These are phyloP conservation scores for Ziziphus jujuba DNA, from an alignment of 306 rosid species.

Conservation along the genomic window DNA sequence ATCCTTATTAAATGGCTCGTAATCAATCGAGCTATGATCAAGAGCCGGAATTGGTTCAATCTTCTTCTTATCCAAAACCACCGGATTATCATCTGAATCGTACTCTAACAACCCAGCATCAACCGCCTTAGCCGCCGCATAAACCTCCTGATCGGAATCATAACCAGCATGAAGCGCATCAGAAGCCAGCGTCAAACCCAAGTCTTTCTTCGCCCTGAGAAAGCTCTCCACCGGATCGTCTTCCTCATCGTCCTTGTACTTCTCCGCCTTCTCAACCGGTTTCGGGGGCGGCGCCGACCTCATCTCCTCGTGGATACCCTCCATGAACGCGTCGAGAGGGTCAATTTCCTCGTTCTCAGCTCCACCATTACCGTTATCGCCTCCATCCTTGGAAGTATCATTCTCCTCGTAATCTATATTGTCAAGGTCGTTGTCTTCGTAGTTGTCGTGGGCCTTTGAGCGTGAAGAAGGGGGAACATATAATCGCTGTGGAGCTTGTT, in stretches of 20 bases:
- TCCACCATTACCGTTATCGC: conserved; percentile 6
- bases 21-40: conserved; percentile 80
- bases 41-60: conserved; percentile 88
- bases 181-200: conserved; percentile 78
- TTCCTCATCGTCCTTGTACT: conserved; percentile 77
- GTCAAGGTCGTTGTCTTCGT: conserved; percentile 80
- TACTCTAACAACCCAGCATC: conserved; percentile 93
- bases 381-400: conserved; percentile 34
- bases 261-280: conserved; percentile 67
- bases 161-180: conserved; percentile 90
- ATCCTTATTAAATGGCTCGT: conserved; percentile 81
- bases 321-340: conserved; percentile 96
- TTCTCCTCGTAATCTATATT: conserved; percentile 66
- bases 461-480: conserved; percentile 92
- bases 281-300: conserved; percentile 67
- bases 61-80: conserved; percentile 74
- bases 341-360: conserved; percentile 61
- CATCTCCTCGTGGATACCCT: conserved; percentile 90
- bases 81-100: conserved; percentile 89
- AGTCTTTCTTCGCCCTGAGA: conserved; percentile 84
- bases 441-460: conserved; percentile 63
- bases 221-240: conserved; percentile 95
- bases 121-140: conserved; percentile 95
- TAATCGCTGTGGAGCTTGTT: conserved; percentile 77
- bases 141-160: conserved; percentile 95